Evolutionary conservation across 805 yeast species (phyloP), one percentile per base, ranked within the genome.

Genomic region (Saturnispora silvae): DNA sequence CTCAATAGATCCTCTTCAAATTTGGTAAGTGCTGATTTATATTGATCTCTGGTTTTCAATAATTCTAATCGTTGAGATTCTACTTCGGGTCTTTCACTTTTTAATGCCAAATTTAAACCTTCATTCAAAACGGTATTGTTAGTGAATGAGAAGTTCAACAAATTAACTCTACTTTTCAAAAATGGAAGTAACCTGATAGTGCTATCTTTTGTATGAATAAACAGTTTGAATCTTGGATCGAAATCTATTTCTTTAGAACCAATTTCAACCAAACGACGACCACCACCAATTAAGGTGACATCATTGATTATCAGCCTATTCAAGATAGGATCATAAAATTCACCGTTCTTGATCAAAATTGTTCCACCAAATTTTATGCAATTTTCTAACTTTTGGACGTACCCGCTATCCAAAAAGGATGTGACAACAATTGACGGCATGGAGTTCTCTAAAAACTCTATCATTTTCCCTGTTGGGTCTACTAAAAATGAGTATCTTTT

Each of bases 361-460:
- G 71, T 48, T 3, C 83, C 85, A 4, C 97, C 96, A 64, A 87
- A 87, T 45, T 92, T 63, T 20, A 87, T 52, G 0, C 94, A 79
- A 48, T 84, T 81, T 52, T 86, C 95, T 13, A 89, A 50, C 30
- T 74, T 80, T 45, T 75, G 77, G 3, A 70, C 52, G 52, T 77
- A 82, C 0, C 79, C 72, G 4, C 65, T 70, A 47, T 81, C 85
- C 31, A 80, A 55, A 50, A 89, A 83, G 48, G 94, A 81, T 0
- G 94, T 72, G 0, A 75, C 51, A 3, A 67, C 57, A 5, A 77
- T 47, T 37, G 63, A 64, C 31, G 58, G 56, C 0, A 65, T 61
- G 0, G 44, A 44, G 14, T 56, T 49, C 4, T 42, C 37, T 14
- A 83, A 43, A 4, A 72, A 63, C 0, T 64, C 61, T 2, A 65